Percentiles rank a stretch among this genome's conserved stretches.
Conservation (phyloP, 176 grass and related monocot genomes). For the Leersia perrieri region DNA sequence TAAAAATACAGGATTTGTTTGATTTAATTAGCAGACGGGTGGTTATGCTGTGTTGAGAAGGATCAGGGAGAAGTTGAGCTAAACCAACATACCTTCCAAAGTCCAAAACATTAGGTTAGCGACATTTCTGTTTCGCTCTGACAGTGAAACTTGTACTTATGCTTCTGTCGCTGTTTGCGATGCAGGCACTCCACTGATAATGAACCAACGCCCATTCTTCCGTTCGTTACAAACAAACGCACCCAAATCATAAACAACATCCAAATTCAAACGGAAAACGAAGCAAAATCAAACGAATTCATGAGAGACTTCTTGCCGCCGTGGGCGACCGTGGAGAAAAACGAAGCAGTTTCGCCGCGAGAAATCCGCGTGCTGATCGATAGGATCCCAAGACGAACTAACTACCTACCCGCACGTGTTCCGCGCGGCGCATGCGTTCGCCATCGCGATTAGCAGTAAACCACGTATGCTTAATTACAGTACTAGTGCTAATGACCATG, state of each 20-base stretch:
- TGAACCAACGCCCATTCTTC: neutral
- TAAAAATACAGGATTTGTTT: neutral
- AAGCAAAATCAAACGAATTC: neutral
- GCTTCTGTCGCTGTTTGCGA: neutral
- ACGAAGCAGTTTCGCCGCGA: neutral
- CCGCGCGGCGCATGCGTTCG: neutral
- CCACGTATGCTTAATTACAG: neutral
- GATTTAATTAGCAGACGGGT: neutral
- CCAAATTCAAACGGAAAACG: neutral
- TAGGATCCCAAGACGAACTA: neutral
- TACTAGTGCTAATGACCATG: no score
- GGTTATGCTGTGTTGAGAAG: no score
- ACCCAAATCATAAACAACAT: no score
- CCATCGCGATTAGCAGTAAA: no score
- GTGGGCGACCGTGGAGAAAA: neutral
- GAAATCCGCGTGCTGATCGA: neutral
- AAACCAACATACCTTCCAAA: neutral
- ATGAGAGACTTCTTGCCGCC: no score
- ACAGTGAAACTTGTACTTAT: neutral
- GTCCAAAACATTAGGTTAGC: neutral
- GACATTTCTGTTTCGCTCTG: neutral
- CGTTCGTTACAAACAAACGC: no score
- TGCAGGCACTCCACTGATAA: neutral
- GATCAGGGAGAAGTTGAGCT: conserved; percentile 16
- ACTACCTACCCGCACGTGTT: neutral